phyloP scores from a whole-genome alignment of 306 rosid genomes.

The Lablab purpureus region DNA sequence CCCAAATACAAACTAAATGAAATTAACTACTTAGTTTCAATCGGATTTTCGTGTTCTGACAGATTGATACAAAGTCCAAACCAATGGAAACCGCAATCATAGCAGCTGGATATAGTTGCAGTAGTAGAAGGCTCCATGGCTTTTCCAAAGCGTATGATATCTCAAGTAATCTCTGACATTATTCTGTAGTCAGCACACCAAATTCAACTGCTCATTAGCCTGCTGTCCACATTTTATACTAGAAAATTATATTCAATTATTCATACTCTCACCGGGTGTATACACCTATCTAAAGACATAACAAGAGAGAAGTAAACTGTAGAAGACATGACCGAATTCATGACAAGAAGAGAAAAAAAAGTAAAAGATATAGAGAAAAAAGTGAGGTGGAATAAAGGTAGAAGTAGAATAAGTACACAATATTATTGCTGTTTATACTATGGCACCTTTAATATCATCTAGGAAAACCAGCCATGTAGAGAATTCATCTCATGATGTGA shows the following conservation, averaged over 20 bases:
- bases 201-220: no score
- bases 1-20: background rate
- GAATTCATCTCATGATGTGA: slow-evolving; percentile 1
- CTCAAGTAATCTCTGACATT: background rate
- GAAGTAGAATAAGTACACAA: background rate
- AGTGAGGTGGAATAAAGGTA: background rate
- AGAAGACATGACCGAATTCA: background rate
- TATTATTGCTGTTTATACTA: background rate
- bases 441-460: slow-evolving; percentile 23
- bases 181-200: background rate
- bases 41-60: background rate
- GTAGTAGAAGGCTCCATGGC: background rate
- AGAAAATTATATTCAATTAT: no score
- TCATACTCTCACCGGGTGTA: background rate
- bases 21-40: background rate
- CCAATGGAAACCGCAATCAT: background rate
- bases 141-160: background rate
- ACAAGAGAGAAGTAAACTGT: background rate
- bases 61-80: background rate
- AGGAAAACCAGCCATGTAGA: slow-evolving; percentile 23
- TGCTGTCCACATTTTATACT: no score
- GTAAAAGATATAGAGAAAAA: background rate
- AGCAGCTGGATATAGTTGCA: background rate
- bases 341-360: background rate
- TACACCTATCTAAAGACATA: background rate